These are phyloP conservation scores for Alternaria longipes DNA, from an alignment of 2,329 filamentous ascomycete genomes.

Conservation along the genomic window DNA sequence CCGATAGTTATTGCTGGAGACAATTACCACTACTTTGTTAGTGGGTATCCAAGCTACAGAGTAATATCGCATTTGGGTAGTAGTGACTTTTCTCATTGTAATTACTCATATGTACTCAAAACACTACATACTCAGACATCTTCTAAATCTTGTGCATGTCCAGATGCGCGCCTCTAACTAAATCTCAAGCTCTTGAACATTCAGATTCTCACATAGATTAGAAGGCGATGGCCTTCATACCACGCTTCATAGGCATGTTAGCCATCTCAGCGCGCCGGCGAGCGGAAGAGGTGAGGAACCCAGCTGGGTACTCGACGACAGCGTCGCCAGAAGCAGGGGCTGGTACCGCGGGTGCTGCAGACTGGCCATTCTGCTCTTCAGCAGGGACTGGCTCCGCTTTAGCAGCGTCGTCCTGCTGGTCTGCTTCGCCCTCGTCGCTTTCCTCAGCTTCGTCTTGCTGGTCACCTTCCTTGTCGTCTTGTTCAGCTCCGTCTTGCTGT, in stretches of 20 bases:
- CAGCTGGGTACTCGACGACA: conserved; percentile 14
- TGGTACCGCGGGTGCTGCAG: neutral
- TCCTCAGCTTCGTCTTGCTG: conserved; percentile 3
- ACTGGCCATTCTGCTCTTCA: conserved; percentile 7
- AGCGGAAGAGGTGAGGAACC: conserved; percentile 15
- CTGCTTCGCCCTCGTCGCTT: conserved; percentile 2
- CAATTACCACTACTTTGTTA: no score
- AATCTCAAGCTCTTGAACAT: neutral
- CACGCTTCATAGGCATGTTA: conserved; percentile 8
- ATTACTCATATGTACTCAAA: neutral
- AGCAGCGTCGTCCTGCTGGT: conserved; percentile 6
- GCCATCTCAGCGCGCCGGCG: conserved; percentile 1
- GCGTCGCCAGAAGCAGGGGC: conserved; percentile 5
- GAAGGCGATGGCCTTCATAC: conserved; percentile 12
- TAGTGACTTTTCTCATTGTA: no score
- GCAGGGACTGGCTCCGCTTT: neutral
- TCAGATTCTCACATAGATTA: neutral
- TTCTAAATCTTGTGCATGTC: neutral
- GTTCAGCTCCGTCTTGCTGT: conserved; percentile 3
- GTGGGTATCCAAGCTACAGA: no score
- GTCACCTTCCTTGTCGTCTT: neutral
- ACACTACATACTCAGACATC: neutral
- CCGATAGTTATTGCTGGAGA: no score
- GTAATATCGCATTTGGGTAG: neutral
- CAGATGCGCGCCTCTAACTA: neutral